phyloP scores from a whole-genome alignment of 495 filamentous ascomycete species.

The Evansstolkia leycettana region DNA sequence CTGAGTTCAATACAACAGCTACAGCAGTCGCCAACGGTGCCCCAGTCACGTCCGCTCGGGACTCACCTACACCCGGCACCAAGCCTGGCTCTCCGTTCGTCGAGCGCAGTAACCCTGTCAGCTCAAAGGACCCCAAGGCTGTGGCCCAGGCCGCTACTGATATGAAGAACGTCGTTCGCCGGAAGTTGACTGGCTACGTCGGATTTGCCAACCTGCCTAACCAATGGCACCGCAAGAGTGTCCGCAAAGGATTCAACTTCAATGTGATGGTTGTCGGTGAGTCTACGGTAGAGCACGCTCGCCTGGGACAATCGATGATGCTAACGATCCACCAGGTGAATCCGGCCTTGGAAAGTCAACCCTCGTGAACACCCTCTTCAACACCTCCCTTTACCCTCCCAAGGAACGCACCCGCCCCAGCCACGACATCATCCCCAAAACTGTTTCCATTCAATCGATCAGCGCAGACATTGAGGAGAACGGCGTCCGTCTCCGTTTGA shows the following conservation, averaged over 20 bases:
- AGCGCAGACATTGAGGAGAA: slow-evolving; percentile 99
- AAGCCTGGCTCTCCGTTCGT: slow-evolving; percentile 46
- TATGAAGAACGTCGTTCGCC: slow-evolving; percentile 92
- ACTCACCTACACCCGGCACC: slow-evolving; percentile 31
- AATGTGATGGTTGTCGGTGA: slow-evolving; percentile 99
- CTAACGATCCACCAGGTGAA: slow-evolving; percentile 56
- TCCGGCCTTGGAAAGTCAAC: slow-evolving; percentile 98
- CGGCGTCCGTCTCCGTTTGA: slow-evolving; percentile 90
- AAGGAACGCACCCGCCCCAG: slow-evolving; percentile 95
- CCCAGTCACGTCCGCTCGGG: slow-evolving; percentile 17
- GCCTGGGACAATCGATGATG: background rate
- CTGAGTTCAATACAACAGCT: slow-evolving; percentile 18
- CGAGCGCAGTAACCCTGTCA: slow-evolving; percentile 52
- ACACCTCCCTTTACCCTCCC: slow-evolving; percentile 96
- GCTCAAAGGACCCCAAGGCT: slow-evolving; percentile 76
- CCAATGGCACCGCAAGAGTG: slow-evolving; percentile 99
- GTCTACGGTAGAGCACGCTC: slow-evolving; percentile 11
- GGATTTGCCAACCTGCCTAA: slow-evolving; percentile 98
- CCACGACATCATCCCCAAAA: slow-evolving; percentile 98
- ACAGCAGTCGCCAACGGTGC: slow-evolving; percentile 29
- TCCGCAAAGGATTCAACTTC: slow-evolving; percentile 99
- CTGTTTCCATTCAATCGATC: slow-evolving; percentile 95
- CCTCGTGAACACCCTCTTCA: slow-evolving; percentile 98
- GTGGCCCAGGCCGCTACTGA: slow-evolving; percentile 66
- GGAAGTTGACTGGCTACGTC: slow-evolving; percentile 96